Evolutionary conservation across 306 rosid species (phyloP).

Genomic region (Myrica gale): DNA sequence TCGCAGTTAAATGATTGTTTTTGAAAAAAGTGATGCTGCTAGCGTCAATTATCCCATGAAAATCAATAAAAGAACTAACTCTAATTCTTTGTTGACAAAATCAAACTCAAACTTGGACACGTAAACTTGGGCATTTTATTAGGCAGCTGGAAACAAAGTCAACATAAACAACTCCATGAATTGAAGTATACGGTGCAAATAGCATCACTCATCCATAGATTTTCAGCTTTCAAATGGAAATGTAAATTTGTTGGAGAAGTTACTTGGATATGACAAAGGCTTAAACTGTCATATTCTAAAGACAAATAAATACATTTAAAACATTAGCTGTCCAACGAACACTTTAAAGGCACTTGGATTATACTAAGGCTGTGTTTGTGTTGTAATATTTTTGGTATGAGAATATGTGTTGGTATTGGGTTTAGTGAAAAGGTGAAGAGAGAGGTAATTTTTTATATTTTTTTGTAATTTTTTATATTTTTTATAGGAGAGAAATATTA

Average conservation of each 20-base stretch:
- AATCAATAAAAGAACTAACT: background rate
- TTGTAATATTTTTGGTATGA: too few relatives aligned
- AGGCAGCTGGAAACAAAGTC: too few relatives aligned
- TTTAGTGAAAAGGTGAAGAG: too few relatives aligned
- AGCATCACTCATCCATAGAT: too few relatives aligned
- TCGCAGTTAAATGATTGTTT: background rate
- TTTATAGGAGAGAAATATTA: too few relatives aligned
- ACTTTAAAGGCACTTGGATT: background rate
- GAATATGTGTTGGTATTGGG: too few relatives aligned
- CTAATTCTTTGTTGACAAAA: background rate
- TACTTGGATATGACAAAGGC: background rate
- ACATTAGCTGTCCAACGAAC: background rate
- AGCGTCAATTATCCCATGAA: background rate
- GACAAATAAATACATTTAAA: background rate
- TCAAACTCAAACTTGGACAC: background rate
- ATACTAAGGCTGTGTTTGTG: background rate
- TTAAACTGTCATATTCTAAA: background rate
- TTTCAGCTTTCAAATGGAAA: background rate
- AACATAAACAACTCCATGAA: too few relatives aligned
- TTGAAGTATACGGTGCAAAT: too few relatives aligned
- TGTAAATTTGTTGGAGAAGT: background rate
- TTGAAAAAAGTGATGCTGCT: background rate
- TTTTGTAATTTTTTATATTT: too few relatives aligned
- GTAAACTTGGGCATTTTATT: too few relatives aligned
- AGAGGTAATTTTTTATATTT: too few relatives aligned